Evolutionary conservation across 768 basidiomycete genomes (phyloP).

Genomic region (Gyrodon lividus): DNA sequence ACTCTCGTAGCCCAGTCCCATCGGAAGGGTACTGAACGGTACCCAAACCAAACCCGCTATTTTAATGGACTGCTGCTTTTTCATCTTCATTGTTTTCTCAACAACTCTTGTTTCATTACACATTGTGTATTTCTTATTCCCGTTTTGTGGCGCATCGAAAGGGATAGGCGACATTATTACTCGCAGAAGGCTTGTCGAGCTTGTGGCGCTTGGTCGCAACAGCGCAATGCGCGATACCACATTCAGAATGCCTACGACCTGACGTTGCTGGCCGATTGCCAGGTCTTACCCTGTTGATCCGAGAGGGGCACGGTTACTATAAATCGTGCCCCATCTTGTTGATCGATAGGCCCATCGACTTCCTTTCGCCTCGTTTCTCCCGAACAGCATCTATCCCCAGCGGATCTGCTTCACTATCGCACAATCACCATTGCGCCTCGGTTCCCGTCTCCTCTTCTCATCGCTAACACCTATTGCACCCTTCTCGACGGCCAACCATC

Average conservation of each 20-base stretch:
- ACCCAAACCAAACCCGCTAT: constrained; percentile 18
- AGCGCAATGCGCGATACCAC: constrained; percentile 31
- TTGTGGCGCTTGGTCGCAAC: constrained; percentile 33
- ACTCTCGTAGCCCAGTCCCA: constrained; percentile 45
- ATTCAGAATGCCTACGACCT: constrained; percentile 32
- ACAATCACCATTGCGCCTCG: constrained; percentile 24
- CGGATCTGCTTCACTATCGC: constrained; percentile 29
- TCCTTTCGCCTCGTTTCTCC: constrained; percentile 27
- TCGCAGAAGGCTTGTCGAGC: constrained; percentile 26
- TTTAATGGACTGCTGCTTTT: constrained; percentile 32
- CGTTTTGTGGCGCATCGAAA: constrained; percentile 24
- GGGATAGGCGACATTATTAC: constrained; percentile 17
- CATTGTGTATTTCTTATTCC: constrained; percentile 34
- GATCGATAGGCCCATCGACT: constrained; percentile 42
- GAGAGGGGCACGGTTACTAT: constrained; percentile 31
- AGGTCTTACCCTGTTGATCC: constrained; percentile 33
- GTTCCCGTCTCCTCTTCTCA: constrained; percentile 16
- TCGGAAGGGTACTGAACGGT: constrained; percentile 32
- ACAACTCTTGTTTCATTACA: constrained; percentile 34
- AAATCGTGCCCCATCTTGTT: constrained; percentile 38
- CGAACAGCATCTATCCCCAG: constrained; percentile 20
- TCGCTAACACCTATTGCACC: constrained; percentile 20
- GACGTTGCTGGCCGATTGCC: constrained; percentile 39
- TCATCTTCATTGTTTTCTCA: constrained; percentile 32
- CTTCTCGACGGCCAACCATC: constrained; percentile 26